Evolutionary conservation across 1,284 basidiomycete species (phyloP), one percentile per base, ranked within the genome.

Genomic region (Irpex sp.): DNA sequence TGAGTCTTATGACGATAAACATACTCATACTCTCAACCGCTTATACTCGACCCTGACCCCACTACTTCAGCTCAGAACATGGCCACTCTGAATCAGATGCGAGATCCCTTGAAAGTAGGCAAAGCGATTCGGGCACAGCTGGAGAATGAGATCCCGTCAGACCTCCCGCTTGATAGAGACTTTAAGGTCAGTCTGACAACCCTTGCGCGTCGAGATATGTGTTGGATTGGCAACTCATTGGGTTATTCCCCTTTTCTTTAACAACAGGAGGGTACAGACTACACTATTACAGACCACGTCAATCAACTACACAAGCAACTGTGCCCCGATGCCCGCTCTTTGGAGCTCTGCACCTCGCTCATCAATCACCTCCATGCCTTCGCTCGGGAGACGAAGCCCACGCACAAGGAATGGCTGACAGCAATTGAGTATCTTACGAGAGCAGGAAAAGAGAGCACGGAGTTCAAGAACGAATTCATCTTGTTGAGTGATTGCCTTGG

Each of bases 401-500:
- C 74, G 46, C 76, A 78, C 60, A 70, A 69, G 2, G 78, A 80
- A 61, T 80, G 78, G 78, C 68, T 72, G 35, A 67, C 68, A 17
- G 73, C 74, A 4, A 69, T 78, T 61, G 67, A 72, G 63, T 75
- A 76, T 66, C 69, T 78, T 36, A 76, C 75, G 31, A 71, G 72
- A 36, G 73, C 71, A 37, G 76, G 76, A 33, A 76, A 75, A 69
- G 75, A 76, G 72, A 77, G 75, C 69, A 75, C 76, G 21, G 71
- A 73, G 15, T 74, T 72, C 67, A 76, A 76, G 71, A 76, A 77
- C 69, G 78, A 79, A 72, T 77, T 79, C 61, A 75, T 79, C 55
- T 70, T 79, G n/a, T 69, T 79, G 35, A 78, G 77, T 63, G 78
- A 79, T 64, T 74, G 75, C 62, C 65, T 79, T 5, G 78, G 78